A percentile compares a stretch with the other conserved stretches of the same genome.
Conservation (phyloP, 2,329 filamentous ascomycete species). For the Colletotrichum navitas region DNA sequence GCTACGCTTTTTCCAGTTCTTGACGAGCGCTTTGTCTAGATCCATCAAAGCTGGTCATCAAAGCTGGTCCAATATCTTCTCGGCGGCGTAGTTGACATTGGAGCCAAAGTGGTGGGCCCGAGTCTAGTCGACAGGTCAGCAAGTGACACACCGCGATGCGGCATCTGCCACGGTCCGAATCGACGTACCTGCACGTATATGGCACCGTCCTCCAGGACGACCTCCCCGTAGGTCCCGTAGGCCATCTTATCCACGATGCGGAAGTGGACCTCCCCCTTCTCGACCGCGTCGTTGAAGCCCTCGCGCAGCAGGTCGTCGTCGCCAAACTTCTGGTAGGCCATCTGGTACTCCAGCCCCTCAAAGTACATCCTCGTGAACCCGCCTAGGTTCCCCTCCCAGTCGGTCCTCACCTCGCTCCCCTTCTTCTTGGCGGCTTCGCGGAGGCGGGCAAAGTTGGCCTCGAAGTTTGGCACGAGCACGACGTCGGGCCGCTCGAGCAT, state of each 20-base stretch:
- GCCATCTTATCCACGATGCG: slow-evolving; percentile 61
- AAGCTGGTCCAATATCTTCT: slow-evolving; percentile 53
- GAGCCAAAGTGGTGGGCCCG: slow-evolving; percentile 52
- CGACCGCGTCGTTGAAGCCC: slow-evolving; percentile 61
- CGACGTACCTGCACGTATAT: slow-evolving; percentile 62
- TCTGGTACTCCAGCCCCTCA: slow-evolving; percentile 55
- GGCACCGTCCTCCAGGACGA: slow-evolving; percentile 61
- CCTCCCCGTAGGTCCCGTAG: slow-evolving; percentile 59
- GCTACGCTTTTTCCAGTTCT: no score
- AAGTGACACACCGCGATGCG: neutral
- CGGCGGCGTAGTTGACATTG: slow-evolving; percentile 52
- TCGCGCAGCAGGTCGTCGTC: slow-evolving; percentile 64
- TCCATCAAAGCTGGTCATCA: slow-evolving; percentile 51
- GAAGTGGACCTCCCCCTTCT: slow-evolving; percentile 57
- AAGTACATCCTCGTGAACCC: slow-evolving; percentile 57
- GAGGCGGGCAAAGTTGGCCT: slow-evolving; percentile 57
- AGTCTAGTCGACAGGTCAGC: slow-evolving; percentile 46
- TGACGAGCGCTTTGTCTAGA: neutral
- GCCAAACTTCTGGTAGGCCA: slow-evolving; percentile 60
- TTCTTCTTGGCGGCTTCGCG: slow-evolving; percentile 49
- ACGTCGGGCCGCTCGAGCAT: slow-evolving; percentile 56
- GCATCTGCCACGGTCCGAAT: no score
- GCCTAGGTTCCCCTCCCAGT: slow-evolving; percentile 62
- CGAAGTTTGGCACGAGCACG: slow-evolving; percentile 62
- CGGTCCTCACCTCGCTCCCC: slow-evolving; percentile 49